A percentile compares a stretch with the other conserved stretches of the same genome.
Evolutionary conservation across 768 basidiomycete genomes (phyloP).

Genomic region (Lyophyllum atratum): DNA sequence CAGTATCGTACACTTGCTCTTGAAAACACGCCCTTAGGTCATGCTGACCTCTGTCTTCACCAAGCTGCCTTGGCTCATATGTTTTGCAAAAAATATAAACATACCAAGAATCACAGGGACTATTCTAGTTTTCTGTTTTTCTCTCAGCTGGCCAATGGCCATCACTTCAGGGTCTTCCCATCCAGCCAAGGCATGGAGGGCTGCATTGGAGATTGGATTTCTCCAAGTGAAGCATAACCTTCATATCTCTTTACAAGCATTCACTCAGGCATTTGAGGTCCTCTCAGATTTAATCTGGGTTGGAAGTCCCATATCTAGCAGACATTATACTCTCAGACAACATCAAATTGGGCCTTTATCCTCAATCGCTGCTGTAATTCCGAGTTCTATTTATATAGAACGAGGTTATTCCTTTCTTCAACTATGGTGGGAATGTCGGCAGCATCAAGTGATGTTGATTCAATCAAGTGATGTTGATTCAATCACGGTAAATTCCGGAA

Average conservation of each 20-base stretch:
- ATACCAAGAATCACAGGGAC: background rate
- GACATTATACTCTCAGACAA: background rate
- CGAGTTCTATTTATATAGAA: too few species aligned
- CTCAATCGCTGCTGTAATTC: background rate
- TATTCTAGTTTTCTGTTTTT: background rate
- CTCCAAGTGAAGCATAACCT: background rate
- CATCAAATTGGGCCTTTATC: background rate
- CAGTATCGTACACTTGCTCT: background rate
- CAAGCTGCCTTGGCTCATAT: background rate
- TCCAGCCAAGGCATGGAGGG: background rate
- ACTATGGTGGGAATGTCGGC: too few species aligned
- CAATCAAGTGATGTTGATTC: too few species aligned
- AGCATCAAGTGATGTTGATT: too few species aligned
- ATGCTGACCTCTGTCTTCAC: background rate
- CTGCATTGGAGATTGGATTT: background rate
- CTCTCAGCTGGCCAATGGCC: background rate
- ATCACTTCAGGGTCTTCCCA: background rate
- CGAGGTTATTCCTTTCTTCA: too few species aligned
- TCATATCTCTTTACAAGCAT: background rate
- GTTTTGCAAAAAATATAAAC: background rate
- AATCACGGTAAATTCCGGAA: too few species aligned
- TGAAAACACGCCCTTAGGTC: background rate
- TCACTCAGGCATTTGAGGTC: background rate
- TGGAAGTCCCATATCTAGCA: background rate
- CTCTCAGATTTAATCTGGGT: conserved; percentile 6